Evolutionary conservation across 2,329 filamentous ascomycete genomes (phyloP).

Genomic region (Colletotrichum sidae): DNA sequence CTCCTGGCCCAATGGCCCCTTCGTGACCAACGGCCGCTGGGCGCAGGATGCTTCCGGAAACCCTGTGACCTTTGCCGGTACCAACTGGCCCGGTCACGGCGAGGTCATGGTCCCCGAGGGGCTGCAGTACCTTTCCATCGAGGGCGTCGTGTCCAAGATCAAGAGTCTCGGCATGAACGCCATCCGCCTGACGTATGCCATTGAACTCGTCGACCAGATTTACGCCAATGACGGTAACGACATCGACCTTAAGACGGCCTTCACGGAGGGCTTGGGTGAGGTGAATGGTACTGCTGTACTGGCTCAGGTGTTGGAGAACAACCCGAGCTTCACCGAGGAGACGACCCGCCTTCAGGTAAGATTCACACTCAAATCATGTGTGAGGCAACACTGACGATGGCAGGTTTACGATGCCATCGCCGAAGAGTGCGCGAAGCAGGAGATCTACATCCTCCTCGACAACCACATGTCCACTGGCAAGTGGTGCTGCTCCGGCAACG

Average conservation of each 20-base stretch:
- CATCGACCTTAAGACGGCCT: conserved; percentile 57
- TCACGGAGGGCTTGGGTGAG: conserved; percentile 59
- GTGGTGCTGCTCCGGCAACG: conserved; percentile 67
- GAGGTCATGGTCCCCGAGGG: conserved; percentile 76
- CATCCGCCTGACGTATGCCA: conserved; percentile 72
- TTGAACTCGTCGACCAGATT: conserved; percentile 72
- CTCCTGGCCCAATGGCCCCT: conserved; percentile 56
- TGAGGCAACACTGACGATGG: neutral
- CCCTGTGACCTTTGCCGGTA: conserved; percentile 63
- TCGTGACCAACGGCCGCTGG: conserved; percentile 54
- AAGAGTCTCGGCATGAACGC: conserved; percentile 72
- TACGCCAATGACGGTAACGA: conserved; percentile 61
- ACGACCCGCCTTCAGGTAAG: conserved; percentile 65
- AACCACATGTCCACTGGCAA: conserved; percentile 69
- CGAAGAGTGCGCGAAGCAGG: conserved; percentile 64
- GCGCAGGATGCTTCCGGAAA: conserved; percentile 56
- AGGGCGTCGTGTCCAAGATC: conserved; percentile 64
- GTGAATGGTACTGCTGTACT: conserved; percentile 65
- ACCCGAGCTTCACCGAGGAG: conserved; percentile 64
- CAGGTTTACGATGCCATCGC: conserved; percentile 69
- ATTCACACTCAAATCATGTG: conserved; percentile 16
- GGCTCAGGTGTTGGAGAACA: conserved; percentile 64
- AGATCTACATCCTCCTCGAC: conserved; percentile 70
- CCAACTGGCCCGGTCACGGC: conserved; percentile 71
- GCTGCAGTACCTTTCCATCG: conserved; percentile 70